Conservation (phyloP, 2,329 filamentous ascomycete genomes). For the Plectosphaerella sp. region DNA sequence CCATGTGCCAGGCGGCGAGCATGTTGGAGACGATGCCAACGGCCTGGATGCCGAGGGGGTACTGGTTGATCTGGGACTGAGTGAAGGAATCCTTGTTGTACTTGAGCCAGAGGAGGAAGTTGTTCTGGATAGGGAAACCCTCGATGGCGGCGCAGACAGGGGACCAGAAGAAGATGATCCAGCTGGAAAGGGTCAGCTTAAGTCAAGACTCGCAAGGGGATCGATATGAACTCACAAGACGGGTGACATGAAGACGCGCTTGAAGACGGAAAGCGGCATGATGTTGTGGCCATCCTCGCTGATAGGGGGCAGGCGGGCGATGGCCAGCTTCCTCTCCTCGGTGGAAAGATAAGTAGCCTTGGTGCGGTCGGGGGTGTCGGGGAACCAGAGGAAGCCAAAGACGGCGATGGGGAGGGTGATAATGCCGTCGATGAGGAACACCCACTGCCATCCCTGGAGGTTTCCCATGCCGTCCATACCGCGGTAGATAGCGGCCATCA, state of each 20-base stretch:
- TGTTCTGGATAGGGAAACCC: slow-evolving; percentile 19
- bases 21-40: slow-evolving; percentile 25
- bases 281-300: slow-evolving; percentile 18
- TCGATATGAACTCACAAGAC: slow-evolving; percentile 16
- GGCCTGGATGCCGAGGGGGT: slow-evolving; percentile 30
- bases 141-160: slow-evolving; percentile 28
- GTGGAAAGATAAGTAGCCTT: slow-evolving; percentile 17
- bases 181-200: slow-evolving; percentile 6
- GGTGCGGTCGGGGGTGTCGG: slow-evolving; percentile 38
- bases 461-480: slow-evolving; percentile 37
- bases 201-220: neutral
- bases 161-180: slow-evolving; percentile 27
- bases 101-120: slow-evolving; percentile 24
- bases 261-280: slow-evolving; percentile 13
- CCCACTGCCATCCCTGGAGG: slow-evolving; percentile 47
- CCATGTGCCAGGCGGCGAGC: slow-evolving; percentile 28
- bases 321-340: slow-evolving; percentile 33
- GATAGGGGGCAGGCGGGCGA: slow-evolving; percentile 24
- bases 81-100: slow-evolving; percentile 17
- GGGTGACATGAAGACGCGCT: slow-evolving; percentile 11
- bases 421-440: slow-evolving; percentile 34
- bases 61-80: slow-evolving; percentile 28
- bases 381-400: slow-evolving; percentile 45
- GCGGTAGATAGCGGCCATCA: slow-evolving; percentile 41
- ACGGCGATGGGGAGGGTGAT: slow-evolving; percentile 49